phyloP scores from a whole-genome alignment of 768 basidiomycete species.

The Boletus rex-veris region DNA sequence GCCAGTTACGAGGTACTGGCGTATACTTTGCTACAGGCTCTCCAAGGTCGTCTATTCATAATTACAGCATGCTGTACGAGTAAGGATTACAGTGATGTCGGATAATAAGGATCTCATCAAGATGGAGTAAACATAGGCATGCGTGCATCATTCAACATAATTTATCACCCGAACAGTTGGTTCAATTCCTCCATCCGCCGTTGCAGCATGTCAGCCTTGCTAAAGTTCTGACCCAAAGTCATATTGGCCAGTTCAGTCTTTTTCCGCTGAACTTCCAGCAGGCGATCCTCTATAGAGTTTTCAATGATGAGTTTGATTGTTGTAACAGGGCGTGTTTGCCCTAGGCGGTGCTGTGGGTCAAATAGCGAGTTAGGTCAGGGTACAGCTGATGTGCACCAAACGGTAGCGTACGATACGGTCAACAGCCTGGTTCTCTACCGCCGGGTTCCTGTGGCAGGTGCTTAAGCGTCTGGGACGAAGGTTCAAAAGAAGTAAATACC shows the following conservation, averaged over 20 bases:
- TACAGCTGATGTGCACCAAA: background rate
- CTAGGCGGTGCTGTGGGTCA: conserved; percentile 78
- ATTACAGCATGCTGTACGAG: conserved; percentile 31
- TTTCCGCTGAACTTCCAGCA: conserved; percentile 91
- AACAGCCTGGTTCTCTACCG: conserved; percentile 96
- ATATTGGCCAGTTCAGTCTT: conserved; percentile 94
- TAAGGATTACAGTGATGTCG: conserved; percentile 29
- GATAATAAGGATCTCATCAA: conserved; percentile 21
- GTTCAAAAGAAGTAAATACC: conserved; percentile 42
- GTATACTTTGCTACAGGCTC: background rate
- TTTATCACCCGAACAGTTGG: conserved; percentile 61
- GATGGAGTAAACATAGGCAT: conserved; percentile 7
- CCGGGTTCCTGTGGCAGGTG: conserved; percentile 70
- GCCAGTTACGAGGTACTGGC: background rate
- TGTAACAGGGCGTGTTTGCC: conserved; percentile 88
- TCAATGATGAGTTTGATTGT: conserved; percentile 93
- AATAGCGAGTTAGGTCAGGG: background rate
- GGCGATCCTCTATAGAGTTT: conserved; percentile 87
- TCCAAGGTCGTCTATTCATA: conserved; percentile 25
- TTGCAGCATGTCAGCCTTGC: conserved; percentile 82
- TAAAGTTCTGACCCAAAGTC: conserved; percentile 84
- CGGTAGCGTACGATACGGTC: conserved; percentile 81
- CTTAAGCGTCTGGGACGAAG: background rate
- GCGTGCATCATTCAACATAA: conserved; percentile 19
- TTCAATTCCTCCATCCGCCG: conserved; percentile 86